A percentile compares a stretch with the other conserved stretches of the same genome.
phyloP scores from a whole-genome alignment of 2,329 filamentous ascomycete species.

The Phialophora tarda region DNA sequence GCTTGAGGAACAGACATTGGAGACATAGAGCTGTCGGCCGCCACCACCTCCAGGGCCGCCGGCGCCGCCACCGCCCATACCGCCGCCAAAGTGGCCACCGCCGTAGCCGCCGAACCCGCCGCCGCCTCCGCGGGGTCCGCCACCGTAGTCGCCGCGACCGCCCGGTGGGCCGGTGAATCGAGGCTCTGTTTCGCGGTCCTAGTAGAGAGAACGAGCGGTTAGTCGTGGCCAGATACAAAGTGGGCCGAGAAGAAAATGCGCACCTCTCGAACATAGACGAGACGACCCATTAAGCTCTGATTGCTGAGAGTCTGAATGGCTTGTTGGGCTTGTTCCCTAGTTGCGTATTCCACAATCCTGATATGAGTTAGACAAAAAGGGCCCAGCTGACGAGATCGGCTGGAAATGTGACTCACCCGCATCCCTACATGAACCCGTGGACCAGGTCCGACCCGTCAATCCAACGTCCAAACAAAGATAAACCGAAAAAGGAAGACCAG shows the following conservation, averaged over 20 bases:
- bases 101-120: slow-evolving; percentile 3
- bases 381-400: neutral
- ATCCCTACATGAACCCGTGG: slow-evolving; percentile 95
- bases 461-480: slow-evolving; percentile 83
- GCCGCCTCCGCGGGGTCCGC: slow-evolving; percentile 46
- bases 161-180: slow-evolving; percentile 83
- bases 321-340: slow-evolving; percentile 97
- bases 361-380: slow-evolving; percentile 16
- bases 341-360: slow-evolving; percentile 99
- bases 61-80: slow-evolving; percentile 52
- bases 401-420: slow-evolving; percentile 75
- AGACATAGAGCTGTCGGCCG: slow-evolving; percentile 92
- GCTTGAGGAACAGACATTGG: slow-evolving; percentile 80
- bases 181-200: slow-evolving; percentile 98
- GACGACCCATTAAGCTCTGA: slow-evolving; percentile 96
- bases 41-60: slow-evolving; percentile 62
- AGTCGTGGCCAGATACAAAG: neutral
- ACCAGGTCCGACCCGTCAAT: slow-evolving; percentile 98
- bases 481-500: slow-evolving; percentile 62
- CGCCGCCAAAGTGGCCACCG: slow-evolving; percentile 51
- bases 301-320: slow-evolving; percentile 98
- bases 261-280: slow-evolving; percentile 98
- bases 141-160: slow-evolving; percentile 70
- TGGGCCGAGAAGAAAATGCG: slow-evolving; percentile 27
- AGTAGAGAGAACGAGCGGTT: slow-evolving; percentile 4